Percentiles rank a stretch among this genome's conserved stretches.
Conservation (phyloP, 2,329 filamentous ascomycete genomes). For the Ophiobolus disseminans region DNA sequence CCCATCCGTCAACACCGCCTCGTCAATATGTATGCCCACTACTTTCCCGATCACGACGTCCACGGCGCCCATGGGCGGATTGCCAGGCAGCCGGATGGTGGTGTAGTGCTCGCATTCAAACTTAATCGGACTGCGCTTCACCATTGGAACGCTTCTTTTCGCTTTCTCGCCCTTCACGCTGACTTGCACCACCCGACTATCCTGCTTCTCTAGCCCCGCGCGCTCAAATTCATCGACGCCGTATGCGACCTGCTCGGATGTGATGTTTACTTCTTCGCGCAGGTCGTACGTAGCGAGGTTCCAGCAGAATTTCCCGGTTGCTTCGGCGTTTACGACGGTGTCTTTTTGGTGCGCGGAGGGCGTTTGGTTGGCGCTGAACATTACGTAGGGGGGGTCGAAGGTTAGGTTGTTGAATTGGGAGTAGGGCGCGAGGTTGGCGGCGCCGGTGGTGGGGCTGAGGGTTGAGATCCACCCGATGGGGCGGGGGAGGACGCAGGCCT, state of each 20-base stretch:
- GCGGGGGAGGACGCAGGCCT: constrained; percentile 66
- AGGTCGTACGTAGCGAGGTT: constrained; percentile 65
- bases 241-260: constrained; percentile 58
- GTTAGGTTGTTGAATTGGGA: constrained; percentile 69
- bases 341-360: constrained; percentile 59
- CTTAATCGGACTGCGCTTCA: constrained; percentile 61
- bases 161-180: constrained; percentile 12
- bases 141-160: constrained; percentile 56
- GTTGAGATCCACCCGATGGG: constrained; percentile 71
- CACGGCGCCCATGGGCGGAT: constrained; percentile 64
- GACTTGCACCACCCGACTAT: constrained; percentile 47
- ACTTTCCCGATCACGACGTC: constrained; percentile 66
- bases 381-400: constrained; percentile 68
- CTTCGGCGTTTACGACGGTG: constrained; percentile 63
- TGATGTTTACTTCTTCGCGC: constrained; percentile 63
- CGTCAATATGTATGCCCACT: constrained; percentile 64
- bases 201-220: constrained; percentile 59
- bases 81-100: constrained; percentile 63
- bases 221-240: constrained; percentile 63
- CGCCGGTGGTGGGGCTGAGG: constrained; percentile 53
- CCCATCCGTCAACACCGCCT: constrained; percentile 62
- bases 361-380: constrained; percentile 67
- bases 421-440: constrained; percentile 66
- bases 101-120: constrained; percentile 65
- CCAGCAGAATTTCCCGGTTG: constrained; percentile 65